phyloP scores from a whole-genome alignment of 1,284 basidiomycete genomes.

The Puccinia novopanici region DNA sequence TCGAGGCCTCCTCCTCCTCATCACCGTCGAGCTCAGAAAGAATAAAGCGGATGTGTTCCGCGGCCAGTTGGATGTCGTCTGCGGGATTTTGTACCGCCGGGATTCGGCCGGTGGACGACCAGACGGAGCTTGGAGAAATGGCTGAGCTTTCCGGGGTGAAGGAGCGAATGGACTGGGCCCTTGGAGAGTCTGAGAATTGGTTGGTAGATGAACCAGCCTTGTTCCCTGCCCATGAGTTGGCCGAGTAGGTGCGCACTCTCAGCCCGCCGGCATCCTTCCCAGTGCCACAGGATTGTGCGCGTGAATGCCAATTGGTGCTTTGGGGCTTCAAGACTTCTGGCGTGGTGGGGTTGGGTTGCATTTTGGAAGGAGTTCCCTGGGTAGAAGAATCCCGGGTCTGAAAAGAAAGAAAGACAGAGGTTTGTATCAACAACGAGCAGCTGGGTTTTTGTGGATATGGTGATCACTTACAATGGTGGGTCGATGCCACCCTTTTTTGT shows the following conservation, averaged over 20 bases:
- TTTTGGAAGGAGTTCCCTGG: background rate
- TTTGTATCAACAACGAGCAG: too few species aligned
- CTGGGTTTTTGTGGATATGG: too few species aligned
- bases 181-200: too few species aligned
- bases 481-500: conserved; percentile 48
- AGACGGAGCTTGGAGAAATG: background rate
- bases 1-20: background rate
- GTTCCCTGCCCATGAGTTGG: conserved; percentile 18
- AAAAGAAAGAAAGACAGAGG: too few species aligned
- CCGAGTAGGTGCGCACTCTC: background rate
- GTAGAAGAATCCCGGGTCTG: conserved; percentile 5
- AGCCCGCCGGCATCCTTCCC: background rate
- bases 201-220: too few species aligned
- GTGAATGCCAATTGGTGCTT: background rate
- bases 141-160: background rate
- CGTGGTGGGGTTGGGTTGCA: background rate
- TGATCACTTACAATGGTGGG: conserved; percentile 29
- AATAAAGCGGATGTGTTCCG: conserved; percentile 28
- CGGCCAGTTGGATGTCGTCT: conserved; percentile 2
- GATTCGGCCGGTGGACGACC: background rate
- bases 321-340: background rate
- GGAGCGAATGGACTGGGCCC: background rate
- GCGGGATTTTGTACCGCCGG: background rate
- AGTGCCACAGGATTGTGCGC: background rate
- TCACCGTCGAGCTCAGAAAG: conserved; percentile 24